Conservation (phyloP, 2,329 filamentous ascomycete genomes). For the Ceratocystis cubensis region DNA sequence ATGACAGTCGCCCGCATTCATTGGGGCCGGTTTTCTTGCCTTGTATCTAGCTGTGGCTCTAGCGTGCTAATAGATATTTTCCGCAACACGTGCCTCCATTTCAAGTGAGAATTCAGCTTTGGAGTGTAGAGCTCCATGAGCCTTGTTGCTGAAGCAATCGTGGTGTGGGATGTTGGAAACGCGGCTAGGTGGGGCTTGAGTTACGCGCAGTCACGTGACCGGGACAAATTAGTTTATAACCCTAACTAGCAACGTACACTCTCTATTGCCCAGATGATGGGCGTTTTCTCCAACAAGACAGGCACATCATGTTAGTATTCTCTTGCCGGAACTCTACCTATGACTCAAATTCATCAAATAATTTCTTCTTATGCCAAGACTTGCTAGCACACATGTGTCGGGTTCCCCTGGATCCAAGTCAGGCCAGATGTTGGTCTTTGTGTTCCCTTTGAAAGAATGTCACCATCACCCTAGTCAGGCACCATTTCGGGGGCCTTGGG, state of each 20-base stretch:
- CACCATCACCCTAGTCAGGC: conserved; percentile 1
- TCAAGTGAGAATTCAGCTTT: background rate
- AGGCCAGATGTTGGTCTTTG: conserved; percentile 3
- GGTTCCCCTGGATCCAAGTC: background rate
- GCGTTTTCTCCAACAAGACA: background rate
- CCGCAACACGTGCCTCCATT: background rate
- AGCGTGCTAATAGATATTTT: background rate
- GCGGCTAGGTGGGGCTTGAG: background rate
- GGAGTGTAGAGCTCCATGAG: background rate
- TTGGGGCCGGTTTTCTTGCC: background rate
- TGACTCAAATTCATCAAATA: background rate
- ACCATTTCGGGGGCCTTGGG: background rate
- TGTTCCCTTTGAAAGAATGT: background rate
- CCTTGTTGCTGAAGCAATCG: background rate
- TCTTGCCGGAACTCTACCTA: background rate
- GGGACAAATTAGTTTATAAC: background rate
- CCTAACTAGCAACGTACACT: background rate
- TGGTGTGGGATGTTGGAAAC: background rate
- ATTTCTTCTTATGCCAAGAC: background rate
- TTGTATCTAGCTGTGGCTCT: background rate
- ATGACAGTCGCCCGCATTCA: conserved; percentile 16
- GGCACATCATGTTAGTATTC: too few species aligned
- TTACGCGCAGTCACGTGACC: conserved; percentile 8
- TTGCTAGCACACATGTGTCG: background rate
- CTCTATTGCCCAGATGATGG: background rate